A percentile compares a stretch with the other conserved stretches of the same genome.
phyloP scores from a whole-genome alignment of 179 eudicot species.

The Corrigiola litoralis region DNA sequence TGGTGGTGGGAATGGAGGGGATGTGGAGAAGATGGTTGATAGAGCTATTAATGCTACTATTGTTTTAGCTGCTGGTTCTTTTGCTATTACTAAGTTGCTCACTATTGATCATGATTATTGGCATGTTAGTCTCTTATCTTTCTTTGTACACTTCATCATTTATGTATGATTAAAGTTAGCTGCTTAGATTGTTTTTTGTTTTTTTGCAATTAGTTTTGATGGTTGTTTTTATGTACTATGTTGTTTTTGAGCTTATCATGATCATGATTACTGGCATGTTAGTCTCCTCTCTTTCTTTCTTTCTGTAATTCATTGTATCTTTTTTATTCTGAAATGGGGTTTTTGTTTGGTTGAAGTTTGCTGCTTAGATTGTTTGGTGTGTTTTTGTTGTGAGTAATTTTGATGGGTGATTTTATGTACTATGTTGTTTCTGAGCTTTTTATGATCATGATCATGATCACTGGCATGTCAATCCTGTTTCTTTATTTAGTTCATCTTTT shows the following conservation, averaged over 20 bases:
- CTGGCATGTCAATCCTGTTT: slow-evolving; percentile 99
- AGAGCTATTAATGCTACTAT: slow-evolving; percentile 79
- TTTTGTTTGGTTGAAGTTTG: background rate
- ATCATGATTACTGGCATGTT: slow-evolving; percentile 95
- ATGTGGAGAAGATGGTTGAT: slow-evolving; percentile 48
- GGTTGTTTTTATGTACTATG: no score
- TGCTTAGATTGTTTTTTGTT: no score
- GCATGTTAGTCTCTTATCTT: slow-evolving; percentile 63
- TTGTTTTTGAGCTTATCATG: no score
- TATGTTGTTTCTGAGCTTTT: no score
- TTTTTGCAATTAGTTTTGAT: no score
- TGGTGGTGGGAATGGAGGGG: slow-evolving; percentile 30
- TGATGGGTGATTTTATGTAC: no score
- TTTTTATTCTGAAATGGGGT: no score
- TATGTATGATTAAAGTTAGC: background rate
- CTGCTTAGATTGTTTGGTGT: no score
- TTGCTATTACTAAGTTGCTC: slow-evolving; percentile 80
- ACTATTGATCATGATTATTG: slow-evolving; percentile 92
- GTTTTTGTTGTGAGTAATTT: no score
- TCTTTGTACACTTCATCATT: background rate
- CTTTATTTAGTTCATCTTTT: no score
- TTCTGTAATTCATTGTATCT: background rate
- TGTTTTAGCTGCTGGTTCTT: slow-evolving; percentile 80
- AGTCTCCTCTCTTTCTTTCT: slow-evolving; percentile 24
- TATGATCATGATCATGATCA: slow-evolving; percentile 82